phyloP scores from a whole-genome alignment of 805 yeast species.

The Barnettozyma populi region DNA sequence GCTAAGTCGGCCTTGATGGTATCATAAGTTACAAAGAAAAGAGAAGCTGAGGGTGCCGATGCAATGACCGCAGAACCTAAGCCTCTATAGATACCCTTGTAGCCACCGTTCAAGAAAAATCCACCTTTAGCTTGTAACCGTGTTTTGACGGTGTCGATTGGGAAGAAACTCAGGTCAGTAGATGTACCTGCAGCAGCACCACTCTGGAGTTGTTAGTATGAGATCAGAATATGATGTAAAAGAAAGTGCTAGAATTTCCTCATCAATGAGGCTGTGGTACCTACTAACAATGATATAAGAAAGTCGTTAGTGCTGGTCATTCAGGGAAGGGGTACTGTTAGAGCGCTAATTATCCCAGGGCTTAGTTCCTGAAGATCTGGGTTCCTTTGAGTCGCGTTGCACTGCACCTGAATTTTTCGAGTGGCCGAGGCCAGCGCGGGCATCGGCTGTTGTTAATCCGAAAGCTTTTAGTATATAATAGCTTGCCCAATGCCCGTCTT shows the following conservation, averaged over 20 bases:
- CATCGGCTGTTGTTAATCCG: not conserved
- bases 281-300: constrained; percentile 20
- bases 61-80: constrained; percentile 91
- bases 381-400: too few species aligned
- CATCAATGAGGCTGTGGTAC: constrained; percentile 1
- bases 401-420: not conserved
- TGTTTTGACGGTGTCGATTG: constrained; percentile 93
- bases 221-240: not conserved
- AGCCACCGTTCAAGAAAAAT: constrained; percentile 88
- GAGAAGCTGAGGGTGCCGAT: constrained; percentile 83
- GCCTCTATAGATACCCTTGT: constrained; percentile 86
- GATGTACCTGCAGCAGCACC: constrained; percentile 97
- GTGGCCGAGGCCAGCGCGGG: not conserved
- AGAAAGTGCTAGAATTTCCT: not conserved
- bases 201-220: constrained; percentile 31
- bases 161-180: constrained; percentile 91
- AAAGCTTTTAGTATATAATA: not conserved
- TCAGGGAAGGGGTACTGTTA: not conserved
- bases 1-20: constrained; percentile 47
- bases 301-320: constrained; percentile 16
- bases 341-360: too few species aligned
- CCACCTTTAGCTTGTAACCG: constrained; percentile 95
- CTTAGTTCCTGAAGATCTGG: not conserved
- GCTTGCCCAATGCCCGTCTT: too few species aligned
- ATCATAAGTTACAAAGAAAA: constrained; percentile 83